Conservation (phyloP, 805 yeast genomes). For the Blastobotrys chiropterorum region DNA sequence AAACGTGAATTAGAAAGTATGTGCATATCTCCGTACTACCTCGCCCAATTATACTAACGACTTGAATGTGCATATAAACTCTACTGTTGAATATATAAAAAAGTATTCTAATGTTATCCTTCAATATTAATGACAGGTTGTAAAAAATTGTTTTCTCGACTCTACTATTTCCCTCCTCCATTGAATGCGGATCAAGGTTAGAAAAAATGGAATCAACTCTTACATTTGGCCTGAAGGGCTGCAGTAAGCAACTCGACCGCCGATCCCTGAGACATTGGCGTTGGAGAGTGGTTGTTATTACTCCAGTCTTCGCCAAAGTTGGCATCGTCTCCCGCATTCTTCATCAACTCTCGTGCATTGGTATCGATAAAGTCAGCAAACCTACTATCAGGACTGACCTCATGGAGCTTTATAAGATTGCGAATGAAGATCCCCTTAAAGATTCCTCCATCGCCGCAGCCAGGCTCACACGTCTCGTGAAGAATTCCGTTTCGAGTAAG, state of each 20-base stretch:
- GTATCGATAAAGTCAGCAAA: constrained; percentile 1
- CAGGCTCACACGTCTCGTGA: constrained; percentile 12
- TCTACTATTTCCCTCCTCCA: neutral
- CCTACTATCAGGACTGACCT: neutral
- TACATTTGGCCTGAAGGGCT: neutral
- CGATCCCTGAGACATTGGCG: neutral
- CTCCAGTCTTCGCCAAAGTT: neutral
- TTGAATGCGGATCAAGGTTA: too few species aligned
- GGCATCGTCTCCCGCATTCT: constrained; percentile 1
- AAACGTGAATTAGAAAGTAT: too few species aligned
- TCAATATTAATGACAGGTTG: too few species aligned
- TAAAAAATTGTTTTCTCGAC: neutral
- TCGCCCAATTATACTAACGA: too few species aligned
- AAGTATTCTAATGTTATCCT: too few species aligned
- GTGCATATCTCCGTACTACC: too few species aligned
- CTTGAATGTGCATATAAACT: too few species aligned
- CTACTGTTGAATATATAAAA: too few species aligned
- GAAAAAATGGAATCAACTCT: neutral
- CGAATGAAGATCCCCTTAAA: constrained; percentile 15
- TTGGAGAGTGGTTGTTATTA: neutral
- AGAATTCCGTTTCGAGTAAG: constrained; percentile 8
- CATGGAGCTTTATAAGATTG: constrained; percentile 7
- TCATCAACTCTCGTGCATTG: constrained; percentile 7
- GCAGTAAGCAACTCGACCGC: neutral
- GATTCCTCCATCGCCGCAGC: constrained; percentile 9